Conservation (phyloP, 108 stramenopile genomes). For the Schizochytrium sp. region DNA sequence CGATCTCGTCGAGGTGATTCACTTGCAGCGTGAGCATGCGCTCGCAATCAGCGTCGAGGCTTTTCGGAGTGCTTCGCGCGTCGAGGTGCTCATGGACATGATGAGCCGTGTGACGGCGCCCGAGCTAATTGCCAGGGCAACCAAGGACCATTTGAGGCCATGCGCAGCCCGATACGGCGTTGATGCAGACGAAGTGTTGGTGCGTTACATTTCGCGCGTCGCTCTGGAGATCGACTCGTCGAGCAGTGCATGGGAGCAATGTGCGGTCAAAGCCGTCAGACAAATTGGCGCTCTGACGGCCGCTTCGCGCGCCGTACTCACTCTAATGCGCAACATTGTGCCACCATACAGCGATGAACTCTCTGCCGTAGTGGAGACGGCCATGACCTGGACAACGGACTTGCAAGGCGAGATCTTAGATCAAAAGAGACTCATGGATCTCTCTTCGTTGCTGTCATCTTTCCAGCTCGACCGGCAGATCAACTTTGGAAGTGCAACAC, state of each 20-base stretch:
- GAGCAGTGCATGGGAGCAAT: background rate
- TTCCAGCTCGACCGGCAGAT: background rate
- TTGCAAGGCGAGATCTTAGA: background rate
- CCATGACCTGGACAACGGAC: slow-evolving; percentile 1
- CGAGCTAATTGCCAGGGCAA: background rate
- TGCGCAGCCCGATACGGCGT: background rate
- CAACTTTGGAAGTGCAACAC: background rate
- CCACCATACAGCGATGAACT: slow-evolving; percentile 12
- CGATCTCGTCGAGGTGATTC: background rate
- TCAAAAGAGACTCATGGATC: background rate
- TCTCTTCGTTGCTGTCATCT: background rate
- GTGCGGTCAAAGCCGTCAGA: background rate
- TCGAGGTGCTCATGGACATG: background rate
- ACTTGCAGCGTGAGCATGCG: background rate
- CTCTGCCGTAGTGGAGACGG: background rate
- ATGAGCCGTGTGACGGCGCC: background rate
- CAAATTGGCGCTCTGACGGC: background rate
- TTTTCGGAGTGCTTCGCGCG: background rate
- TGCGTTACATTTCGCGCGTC: background rate
- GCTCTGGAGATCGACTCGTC: background rate
- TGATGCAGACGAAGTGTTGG: background rate
- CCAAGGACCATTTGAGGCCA: background rate
- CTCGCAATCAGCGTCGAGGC: background rate
- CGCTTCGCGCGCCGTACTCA: background rate
- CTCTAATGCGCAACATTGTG: background rate